Evolutionary conservation across 306 rosid species (phyloP), one percentile per base, ranked within the genome.

Genomic region (Dalbergia cochinchinensis): DNA sequence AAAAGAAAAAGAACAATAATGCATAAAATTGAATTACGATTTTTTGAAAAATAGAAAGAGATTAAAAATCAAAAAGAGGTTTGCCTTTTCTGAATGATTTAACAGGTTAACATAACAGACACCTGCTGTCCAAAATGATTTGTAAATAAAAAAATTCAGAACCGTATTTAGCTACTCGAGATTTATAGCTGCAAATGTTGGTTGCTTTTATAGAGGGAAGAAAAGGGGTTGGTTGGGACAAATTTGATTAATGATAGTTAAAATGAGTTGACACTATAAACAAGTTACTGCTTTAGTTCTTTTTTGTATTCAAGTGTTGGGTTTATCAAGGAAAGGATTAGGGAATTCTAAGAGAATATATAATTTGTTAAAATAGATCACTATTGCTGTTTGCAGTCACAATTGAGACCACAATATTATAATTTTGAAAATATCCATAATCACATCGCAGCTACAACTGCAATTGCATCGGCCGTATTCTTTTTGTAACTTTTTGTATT

Each of bases 211-310:
- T 37, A 67, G 55, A 42, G 41, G 51, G 62, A 48, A 83, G 78
- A 81, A 76, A 64, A 11, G 50, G 47, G 73, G 35, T 76, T 51
- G 71, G 80, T 82, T 50, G 57, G 57, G 14, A 13, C 7, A 50
- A n/a, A 2, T 15, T 82, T 73, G 71, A 58, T 65, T 73, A 48
- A 69, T 77, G 78, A 80, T 74, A 61, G 83, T 47, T 67, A 81
- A 84, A 10, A 79, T 76, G 82, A 78, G 89, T 69, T 44, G 78
- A 80, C 72, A 58, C 68, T 72, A 80, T 35, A 78, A 67, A 84
- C 62, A 51, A 79, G 63, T 78, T 54, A 59, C 78, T 58, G 76
- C 78, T 70, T 54, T 70, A 20, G 69, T 51, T 72, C 14, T 82
- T 72, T 26, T 65, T 70, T 71, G 77, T 84, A 72, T 73, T 45